A percentile compares a stretch with the other conserved stretches of the same genome.
Conservation (phyloP, 2,329 filamentous ascomycete genomes). For the Sclerotiophoma versabilis region DNA sequence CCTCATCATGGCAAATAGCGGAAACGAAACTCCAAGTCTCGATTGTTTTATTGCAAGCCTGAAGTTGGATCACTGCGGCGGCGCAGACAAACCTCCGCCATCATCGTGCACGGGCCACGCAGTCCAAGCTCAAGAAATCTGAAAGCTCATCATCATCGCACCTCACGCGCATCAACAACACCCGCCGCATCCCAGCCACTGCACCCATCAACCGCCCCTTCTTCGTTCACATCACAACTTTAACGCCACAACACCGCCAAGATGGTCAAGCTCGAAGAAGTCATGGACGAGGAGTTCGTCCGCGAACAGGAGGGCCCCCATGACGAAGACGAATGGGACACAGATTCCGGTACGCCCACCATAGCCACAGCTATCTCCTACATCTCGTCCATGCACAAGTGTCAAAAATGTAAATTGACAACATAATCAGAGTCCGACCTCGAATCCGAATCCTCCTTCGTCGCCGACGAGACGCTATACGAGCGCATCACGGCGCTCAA, state of each 20-base stretch:
- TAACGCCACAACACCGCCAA: constrained; percentile 45
- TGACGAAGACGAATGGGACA: constrained; percentile 87
- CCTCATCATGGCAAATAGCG: no score
- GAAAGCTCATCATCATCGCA: constrained; percentile 19
- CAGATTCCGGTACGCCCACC: constrained; percentile 77
- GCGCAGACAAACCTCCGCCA: no score
- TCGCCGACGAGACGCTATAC: constrained; percentile 56
- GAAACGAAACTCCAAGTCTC: no score
- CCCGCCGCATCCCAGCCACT: background rate
- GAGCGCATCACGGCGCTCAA: constrained; percentile 75
- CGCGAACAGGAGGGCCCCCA: constrained; percentile 70
- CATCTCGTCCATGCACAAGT: background rate
- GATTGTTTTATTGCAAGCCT: no score
- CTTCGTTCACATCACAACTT: background rate
- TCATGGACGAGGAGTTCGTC: constrained; percentile 94
- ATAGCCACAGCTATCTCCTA: background rate
- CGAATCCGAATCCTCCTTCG: constrained; percentile 14
- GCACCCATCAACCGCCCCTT: background rate
- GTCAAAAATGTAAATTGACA: no score
- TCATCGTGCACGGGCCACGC: no score
- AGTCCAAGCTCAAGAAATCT: constrained; percentile 19
- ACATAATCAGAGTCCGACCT: constrained; percentile 19
- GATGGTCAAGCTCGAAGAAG: constrained; percentile 97
- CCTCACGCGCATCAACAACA: constrained; percentile 8
- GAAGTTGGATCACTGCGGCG: no score